These are phyloP conservation scores for Cercospora janseana DNA, from an alignment of 2,329 filamentous ascomycete species.

Conservation along the genomic window DNA sequence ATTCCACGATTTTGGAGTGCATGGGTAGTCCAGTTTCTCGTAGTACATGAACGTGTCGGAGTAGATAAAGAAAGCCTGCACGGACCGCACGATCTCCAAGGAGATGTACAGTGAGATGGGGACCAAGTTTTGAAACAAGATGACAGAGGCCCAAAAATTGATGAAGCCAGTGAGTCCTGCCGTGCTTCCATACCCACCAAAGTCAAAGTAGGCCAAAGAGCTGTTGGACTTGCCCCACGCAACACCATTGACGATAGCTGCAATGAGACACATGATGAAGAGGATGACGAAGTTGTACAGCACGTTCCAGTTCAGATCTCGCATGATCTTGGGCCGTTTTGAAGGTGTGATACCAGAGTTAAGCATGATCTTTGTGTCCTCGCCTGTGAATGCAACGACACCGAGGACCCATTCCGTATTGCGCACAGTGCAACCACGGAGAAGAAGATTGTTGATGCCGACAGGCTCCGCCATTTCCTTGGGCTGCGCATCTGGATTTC, in stretches of 20 bases:
- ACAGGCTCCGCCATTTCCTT: conserved; percentile 88
- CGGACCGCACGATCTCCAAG: conserved; percentile 87
- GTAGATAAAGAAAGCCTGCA: conserved; percentile 96
- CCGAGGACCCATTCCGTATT: conserved; percentile 97
- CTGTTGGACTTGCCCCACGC: conserved; percentile 74
- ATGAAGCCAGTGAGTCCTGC: conserved; percentile 84
- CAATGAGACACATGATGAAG: conserved; percentile 81
- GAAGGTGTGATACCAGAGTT: conserved; percentile 93
- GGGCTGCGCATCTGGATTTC: conserved; percentile 59
- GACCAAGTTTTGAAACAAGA: conserved; percentile 97
- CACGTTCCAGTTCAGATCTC: conserved; percentile 95
- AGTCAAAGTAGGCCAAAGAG: conserved; percentile 80
- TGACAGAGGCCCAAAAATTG: conserved; percentile 92
- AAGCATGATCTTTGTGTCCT: conserved; percentile 99
- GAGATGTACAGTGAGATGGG: conserved; percentile 98
- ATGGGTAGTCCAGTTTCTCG: conserved; percentile 87
- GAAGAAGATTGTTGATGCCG: conserved; percentile 88
- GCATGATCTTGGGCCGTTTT: conserved; percentile 86
- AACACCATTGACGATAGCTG: conserved; percentile 79
- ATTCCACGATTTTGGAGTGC: conserved; percentile 97
- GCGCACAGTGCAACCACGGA: conserved; percentile 87
- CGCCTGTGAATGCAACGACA: conserved; percentile 88
- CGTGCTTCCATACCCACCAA: conserved; percentile 65
- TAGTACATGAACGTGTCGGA: conserved; percentile 97
- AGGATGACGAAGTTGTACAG: conserved; percentile 93